phyloP scores from a whole-genome alignment of 106 monocot species.

The Agapanthus africanus region DNA sequence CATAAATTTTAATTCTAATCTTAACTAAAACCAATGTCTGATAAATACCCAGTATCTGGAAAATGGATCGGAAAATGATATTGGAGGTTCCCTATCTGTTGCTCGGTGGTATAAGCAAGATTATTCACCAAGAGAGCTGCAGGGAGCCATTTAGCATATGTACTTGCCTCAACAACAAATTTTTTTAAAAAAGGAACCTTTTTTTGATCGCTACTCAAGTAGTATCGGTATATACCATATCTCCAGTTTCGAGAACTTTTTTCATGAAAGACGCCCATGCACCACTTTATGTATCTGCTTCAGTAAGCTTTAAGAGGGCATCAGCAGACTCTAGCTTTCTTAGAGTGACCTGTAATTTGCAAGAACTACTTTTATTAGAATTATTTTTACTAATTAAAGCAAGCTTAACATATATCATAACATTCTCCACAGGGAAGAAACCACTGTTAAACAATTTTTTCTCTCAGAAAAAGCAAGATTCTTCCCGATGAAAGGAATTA shows the following conservation, averaged over 20 bases:
- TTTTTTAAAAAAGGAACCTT: too few relatives aligned
- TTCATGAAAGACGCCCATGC: neutral
- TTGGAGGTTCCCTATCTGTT: neutral
- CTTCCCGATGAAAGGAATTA: neutral
- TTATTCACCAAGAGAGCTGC: neutral
- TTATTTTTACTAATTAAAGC: neutral
- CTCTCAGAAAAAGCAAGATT: neutral
- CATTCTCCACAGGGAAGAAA: neutral
- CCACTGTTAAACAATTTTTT: neutral
- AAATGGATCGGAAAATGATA: neutral
- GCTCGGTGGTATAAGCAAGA: neutral
- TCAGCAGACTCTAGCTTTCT: neutral
- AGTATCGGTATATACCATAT: neutral
- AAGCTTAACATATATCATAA: neutral
- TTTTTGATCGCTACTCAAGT: neutral
- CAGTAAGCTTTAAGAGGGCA: neutral
- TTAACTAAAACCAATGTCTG: neutral
- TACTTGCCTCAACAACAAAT: neutral
- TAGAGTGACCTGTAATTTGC: neutral
- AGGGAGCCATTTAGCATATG: neutral
- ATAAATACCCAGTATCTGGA: constrained; percentile 5
- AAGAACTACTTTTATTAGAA: neutral
- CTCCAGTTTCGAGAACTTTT: neutral
- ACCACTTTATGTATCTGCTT: neutral
- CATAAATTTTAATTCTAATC: neutral